Evolutionary conservation across 495 filamentous ascomycete genomes (phyloP).

Genomic region (Penicillium subrubescens): DNA sequence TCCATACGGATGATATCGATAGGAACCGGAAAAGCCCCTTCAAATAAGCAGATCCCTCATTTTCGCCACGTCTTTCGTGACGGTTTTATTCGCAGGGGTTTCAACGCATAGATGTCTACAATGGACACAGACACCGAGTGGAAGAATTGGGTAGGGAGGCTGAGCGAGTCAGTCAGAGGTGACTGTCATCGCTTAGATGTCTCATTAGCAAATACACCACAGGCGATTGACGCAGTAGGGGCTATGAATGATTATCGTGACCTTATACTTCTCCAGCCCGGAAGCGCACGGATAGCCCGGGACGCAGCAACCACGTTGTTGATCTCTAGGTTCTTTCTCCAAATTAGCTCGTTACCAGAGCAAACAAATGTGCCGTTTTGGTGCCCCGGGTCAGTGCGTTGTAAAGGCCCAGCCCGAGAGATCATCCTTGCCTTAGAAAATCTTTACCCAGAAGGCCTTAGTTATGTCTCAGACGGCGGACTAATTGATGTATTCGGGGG

Average conservation of each 20-base stretch:
- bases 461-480: not conserved
- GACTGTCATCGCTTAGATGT: not conserved
- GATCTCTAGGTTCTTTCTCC: not conserved
- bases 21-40: not conserved
- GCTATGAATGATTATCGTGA: not conserved
- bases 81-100: not conserved
- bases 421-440: not conserved
- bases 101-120: not conserved
- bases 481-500: not conserved
- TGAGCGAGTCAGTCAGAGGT: not conserved
- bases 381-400: not conserved
- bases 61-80: not conserved
- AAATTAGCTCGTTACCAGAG: not conserved
- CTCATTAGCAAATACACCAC: not conserved
- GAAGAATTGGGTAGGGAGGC: not conserved
- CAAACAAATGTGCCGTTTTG: not conserved
- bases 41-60: not conserved
- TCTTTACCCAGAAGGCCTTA: not conserved
- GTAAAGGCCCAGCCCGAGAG: not conserved
- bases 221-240: not conserved
- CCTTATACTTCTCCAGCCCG: not conserved
- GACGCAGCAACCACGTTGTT: not conserved
- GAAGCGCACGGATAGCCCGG: not conserved
- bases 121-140: not conserved
- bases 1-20: not conserved